Evolutionary conservation across 2,329 filamentous ascomycete genomes (phyloP).

Genomic region (Diaporthe citrichinensis): DNA sequence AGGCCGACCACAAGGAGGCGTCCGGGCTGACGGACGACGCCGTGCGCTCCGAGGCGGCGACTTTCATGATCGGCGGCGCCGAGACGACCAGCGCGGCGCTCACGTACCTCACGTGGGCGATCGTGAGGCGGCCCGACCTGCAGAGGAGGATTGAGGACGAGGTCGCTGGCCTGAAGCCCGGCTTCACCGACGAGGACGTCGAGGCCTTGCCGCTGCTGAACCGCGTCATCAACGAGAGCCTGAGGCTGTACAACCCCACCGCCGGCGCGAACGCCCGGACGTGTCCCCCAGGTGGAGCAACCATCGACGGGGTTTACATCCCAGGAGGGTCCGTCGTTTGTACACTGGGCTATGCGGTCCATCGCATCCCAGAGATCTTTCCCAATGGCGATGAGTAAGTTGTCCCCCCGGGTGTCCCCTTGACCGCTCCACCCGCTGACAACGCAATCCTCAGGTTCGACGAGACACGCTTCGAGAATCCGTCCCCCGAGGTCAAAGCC

Average conservation of each 20-base stretch:
- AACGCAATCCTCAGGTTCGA: constrained; percentile 41
- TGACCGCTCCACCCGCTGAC: not conserved
- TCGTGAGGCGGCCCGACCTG: constrained; percentile 42
- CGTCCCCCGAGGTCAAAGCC: constrained; percentile 54
- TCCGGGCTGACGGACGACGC: constrained; percentile 46
- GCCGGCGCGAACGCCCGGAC: constrained; percentile 48
- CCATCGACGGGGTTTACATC: constrained; percentile 49
- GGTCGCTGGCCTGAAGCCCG: constrained; percentile 45
- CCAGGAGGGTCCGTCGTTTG: constrained; percentile 50
- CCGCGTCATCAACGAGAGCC: constrained; percentile 52
- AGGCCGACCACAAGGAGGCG: constrained; percentile 44
- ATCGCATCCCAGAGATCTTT: constrained; percentile 52
- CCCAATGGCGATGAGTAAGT: constrained; percentile 48
- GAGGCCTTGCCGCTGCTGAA: constrained; percentile 51
- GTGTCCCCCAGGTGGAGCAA: constrained; percentile 48
- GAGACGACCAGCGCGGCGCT: constrained; percentile 59
- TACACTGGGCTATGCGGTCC: constrained; percentile 54
- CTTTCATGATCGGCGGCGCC: constrained; percentile 58
- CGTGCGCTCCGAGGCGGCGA: constrained; percentile 52
- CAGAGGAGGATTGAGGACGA: constrained; percentile 46
- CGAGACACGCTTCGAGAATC: constrained; percentile 51
- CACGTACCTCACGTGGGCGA: constrained; percentile 55
- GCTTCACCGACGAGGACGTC: constrained; percentile 48
- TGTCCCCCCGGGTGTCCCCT: not conserved
- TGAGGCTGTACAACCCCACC: constrained; percentile 52